phyloP scores from a whole-genome alignment of 176 grass and related monocot genomes.

The Carex cristatella region DNA sequence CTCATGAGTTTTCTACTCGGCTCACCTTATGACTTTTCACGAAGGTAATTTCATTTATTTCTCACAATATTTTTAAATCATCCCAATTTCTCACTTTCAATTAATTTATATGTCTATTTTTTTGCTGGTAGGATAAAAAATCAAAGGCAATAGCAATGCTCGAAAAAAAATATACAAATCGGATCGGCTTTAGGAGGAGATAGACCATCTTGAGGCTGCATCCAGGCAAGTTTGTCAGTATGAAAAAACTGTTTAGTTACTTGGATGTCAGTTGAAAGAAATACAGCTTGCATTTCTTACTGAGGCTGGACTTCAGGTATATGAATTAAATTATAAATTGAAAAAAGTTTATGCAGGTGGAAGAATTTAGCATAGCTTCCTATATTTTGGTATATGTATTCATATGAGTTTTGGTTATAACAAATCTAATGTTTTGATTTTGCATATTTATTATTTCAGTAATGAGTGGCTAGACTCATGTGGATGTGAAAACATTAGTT shows the following conservation, averaged over 20 bases:
- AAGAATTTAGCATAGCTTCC: neutral
- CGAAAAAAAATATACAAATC: slow-evolving; percentile 70
- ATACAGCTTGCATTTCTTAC: slow-evolving; percentile 76
- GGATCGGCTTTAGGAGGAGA: slow-evolving; percentile 62
- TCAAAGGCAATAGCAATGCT: slow-evolving; percentile 66
- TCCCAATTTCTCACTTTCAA: neutral
- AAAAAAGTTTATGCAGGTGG: neutral
- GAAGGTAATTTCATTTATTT: slow-evolving; percentile 40
- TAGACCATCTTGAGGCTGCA: slow-evolving; percentile 57
- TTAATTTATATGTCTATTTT: neutral
- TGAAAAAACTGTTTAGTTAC: slow-evolving; percentile 14
- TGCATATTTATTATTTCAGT: neutral
- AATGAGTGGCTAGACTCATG: neutral
- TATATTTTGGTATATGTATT: neutral
- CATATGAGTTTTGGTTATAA: neutral
- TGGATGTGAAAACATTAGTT: neutral
- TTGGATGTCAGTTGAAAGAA: slow-evolving; percentile 76
- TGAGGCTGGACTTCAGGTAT: slow-evolving; percentile 88
- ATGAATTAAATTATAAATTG: neutral
- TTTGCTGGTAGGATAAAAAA: slow-evolving; percentile 56
- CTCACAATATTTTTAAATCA: neutral
- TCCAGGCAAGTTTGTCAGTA: slow-evolving; percentile 18
- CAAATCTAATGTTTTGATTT: neutral
- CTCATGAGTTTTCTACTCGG: slow-evolving; percentile 81
- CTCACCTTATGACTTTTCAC: slow-evolving; percentile 87